Conservation (phyloP, 805 yeast genomes). For the Tetrapisispora fleetii region DNA sequence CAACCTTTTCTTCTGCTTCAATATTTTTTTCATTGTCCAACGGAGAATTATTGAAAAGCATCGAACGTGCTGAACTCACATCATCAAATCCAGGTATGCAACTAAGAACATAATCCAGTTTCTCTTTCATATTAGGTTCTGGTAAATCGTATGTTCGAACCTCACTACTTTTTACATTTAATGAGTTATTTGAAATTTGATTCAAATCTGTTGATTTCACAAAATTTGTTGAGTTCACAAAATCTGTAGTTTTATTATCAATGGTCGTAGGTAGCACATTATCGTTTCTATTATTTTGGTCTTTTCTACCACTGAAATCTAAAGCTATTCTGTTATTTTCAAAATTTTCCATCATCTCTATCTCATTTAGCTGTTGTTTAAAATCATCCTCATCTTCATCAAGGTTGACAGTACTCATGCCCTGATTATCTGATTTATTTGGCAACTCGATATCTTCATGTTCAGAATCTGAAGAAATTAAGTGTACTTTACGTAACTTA, state of each 20-base stretch:
- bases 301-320: background rate
- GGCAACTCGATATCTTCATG: conserved; percentile 14
- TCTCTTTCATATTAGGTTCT: conserved; percentile 14
- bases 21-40: conserved; percentile 3
- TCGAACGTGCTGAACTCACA: conserved; percentile 7
- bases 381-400: conserved; percentile 17
- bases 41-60: conserved; percentile 11
- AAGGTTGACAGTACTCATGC: conserved; percentile 4
- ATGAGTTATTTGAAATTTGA: background rate
- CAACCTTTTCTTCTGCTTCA: background rate
- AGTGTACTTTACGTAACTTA: conserved; percentile 6
- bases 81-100: conserved; percentile 15
- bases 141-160: background rate
- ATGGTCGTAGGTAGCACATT: too few species aligned
- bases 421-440: conserved; percentile 14
- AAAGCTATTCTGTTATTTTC: too few species aligned
- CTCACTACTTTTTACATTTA: background rate
- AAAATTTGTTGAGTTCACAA: background rate
- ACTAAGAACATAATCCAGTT: conserved; percentile 13
- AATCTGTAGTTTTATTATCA: too few species aligned
- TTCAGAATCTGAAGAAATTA: conserved; percentile 10
- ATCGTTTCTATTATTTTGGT: background rate
- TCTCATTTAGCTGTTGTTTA: conserved; percentile 23
- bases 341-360: conserved; percentile 32
- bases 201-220: background rate